Base-by-base conservation (phyloP, 2,329 filamentous ascomycete species). In the Colletotrichum caudatum region DNA sequence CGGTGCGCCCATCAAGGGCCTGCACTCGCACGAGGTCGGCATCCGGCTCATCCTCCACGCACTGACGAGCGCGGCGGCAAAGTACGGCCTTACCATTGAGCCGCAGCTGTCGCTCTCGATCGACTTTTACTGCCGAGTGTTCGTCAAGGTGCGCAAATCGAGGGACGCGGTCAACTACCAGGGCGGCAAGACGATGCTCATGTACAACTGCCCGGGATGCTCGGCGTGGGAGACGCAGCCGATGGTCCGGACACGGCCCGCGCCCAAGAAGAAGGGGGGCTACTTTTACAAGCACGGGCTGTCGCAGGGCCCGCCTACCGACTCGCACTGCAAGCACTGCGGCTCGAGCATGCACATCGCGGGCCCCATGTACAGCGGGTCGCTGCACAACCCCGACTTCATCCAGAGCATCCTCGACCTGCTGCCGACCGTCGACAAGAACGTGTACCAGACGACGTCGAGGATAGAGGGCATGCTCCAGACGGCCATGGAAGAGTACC, bases 341-440 rank as follows among this genome's bases (percentile, higher is more conserved):
- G 93, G 92, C 11, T 90, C 88, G 78, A 95, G 92, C 79, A 97
- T 92, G 82, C 96, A 98, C 80, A 81, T 98, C 18, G 92, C 91
- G 5, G 96, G 96, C 1, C 96, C 96, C 0, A 98, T 99, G 95
- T 99, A 95, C 84, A 95, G 90, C 44, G 96, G 96, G 0, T 93
- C 92, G 26, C 84, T 99, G 11, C 96, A 99, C 81, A 94, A 94
- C 56, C 87, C 90, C 8, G 89, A 90, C 2, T 99, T 98, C 78
- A 90, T 99, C 73, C 88, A 93, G 77, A 89, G 89, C 67, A 90
- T 99, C 33, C 86, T 99, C 20, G 88, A 90, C 54, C 88, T 92
- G 69, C 86, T 97, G 11, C 90, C 93, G 0, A 82, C 85, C 5
- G 88, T 90, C 0, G 89, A 94, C 59, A 86, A 86, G 35, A 85